Conservation (phyloP, 768 basidiomycete species). For the Gautieria morchelliformis region DNA sequence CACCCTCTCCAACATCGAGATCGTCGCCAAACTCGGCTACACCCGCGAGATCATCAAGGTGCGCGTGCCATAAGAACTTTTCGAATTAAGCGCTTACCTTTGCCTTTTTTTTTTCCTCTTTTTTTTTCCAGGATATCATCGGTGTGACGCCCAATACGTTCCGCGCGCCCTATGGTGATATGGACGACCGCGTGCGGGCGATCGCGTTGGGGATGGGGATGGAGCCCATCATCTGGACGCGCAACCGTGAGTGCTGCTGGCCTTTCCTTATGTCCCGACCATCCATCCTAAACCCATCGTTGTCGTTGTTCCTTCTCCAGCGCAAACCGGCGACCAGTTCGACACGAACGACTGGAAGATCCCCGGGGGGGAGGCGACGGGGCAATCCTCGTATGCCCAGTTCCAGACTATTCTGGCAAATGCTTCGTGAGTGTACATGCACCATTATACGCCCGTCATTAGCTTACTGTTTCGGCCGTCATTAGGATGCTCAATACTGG, state of each 20-base stretch:
- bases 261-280: neutral
- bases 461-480: neutral
- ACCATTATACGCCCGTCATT: constrained; percentile 14
- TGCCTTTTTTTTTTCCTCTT: too few species aligned
- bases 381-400: constrained; percentile 51
- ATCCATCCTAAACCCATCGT: neutral
- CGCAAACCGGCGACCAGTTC: constrained; percentile 29
- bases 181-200: constrained; percentile 89
- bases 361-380: constrained; percentile 61
- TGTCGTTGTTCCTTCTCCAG: constrained; percentile 8
- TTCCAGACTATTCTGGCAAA: constrained; percentile 70
- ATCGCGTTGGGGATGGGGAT: constrained; percentile 88
- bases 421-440: constrained; percentile 46
- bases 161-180: constrained; percentile 79
- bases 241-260: constrained; percentile 36
- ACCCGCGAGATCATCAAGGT: constrained; percentile 78
- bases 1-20: constrained; percentile 63
- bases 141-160: constrained; percentile 71
- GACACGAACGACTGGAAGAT: constrained; percentile 90
- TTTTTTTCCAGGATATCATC: constrained; percentile 34
- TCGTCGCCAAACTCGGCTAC: constrained; percentile 93
- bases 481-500: constrained; percentile 28
- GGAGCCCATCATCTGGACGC: constrained; percentile 85
- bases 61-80: constrained; percentile 19
- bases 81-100: too few species aligned